A percentile compares a stretch with the other conserved stretches of the same genome.
These are phyloP conservation scores for Suillus spraguei DNA, from an alignment of 768 basidiomycete genomes.

Conservation along the genomic window DNA sequence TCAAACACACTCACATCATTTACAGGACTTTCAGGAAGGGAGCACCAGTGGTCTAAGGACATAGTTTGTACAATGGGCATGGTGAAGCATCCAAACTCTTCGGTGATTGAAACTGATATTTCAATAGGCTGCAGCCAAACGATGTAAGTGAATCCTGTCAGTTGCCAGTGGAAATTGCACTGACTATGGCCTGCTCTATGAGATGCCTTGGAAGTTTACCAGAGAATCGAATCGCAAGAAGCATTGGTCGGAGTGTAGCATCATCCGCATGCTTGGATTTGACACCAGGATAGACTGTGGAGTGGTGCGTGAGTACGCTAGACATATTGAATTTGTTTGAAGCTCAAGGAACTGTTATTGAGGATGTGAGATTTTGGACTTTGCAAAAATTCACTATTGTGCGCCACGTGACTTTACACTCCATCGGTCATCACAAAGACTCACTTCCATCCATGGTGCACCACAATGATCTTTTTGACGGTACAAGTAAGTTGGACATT, in stretches of 20 bases:
- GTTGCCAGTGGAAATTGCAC: not conserved
- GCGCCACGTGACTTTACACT: not conserved
- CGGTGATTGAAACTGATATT: not conserved
- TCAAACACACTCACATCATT: not conserved
- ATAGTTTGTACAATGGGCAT: not conserved
- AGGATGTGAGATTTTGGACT: not conserved
- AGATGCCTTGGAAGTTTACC: conserved; percentile 1
- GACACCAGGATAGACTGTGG: not conserved
- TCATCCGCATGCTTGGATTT: not conserved
- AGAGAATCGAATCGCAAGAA: not conserved
- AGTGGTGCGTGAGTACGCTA: not conserved
- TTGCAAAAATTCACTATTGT: not conserved
- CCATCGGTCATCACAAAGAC: not conserved
- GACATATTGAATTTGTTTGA: not conserved
- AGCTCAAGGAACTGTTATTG: not conserved
- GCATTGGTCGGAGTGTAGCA: not conserved
- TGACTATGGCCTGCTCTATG: not conserved
- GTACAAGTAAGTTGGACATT: not conserved
- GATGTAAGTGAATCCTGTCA: not conserved
- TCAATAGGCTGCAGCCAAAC: not conserved
- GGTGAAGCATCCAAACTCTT: not conserved
- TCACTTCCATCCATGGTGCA: not conserved
- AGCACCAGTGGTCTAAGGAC: not conserved
- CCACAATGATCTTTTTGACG: not conserved
- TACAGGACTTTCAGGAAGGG: not conserved